phyloP scores from a whole-genome alignment of 208 protist genomes.

The Trypanosomatidae sp. region DNA sequence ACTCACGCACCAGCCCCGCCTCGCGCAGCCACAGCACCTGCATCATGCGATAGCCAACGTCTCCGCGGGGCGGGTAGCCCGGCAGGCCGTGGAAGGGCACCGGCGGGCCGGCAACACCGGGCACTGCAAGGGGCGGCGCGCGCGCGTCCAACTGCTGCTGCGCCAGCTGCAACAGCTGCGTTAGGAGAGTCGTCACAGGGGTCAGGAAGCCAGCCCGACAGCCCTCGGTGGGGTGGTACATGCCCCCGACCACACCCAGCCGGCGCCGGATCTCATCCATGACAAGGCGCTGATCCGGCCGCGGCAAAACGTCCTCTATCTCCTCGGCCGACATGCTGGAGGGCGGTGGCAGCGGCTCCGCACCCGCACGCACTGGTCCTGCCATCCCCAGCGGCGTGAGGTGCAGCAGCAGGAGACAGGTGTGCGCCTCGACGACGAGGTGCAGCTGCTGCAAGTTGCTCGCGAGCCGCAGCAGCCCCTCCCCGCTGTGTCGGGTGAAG shows the following conservation, averaged over 20 bases:
- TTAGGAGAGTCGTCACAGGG: slow-evolving; percentile 57
- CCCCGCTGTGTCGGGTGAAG: slow-evolving; percentile 59
- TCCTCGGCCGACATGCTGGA: slow-evolving; percentile 13
- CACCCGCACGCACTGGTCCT: slow-evolving; percentile 15
- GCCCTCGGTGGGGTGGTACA: slow-evolving; percentile 41
- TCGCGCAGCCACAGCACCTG: slow-evolving; percentile 75
- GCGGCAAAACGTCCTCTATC: slow-evolving; percentile 22
- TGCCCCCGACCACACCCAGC: slow-evolving; percentile 62
- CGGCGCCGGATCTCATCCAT: slow-evolving; percentile 57
- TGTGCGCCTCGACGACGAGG: slow-evolving; percentile 65
- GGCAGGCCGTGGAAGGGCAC: slow-evolving; percentile 55
- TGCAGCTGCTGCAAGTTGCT: slow-evolving; percentile 37
- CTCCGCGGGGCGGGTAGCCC: slow-evolving; percentile 25
- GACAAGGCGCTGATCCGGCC: slow-evolving; percentile 39
- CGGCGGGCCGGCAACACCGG: not conserved
- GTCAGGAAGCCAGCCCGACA: slow-evolving; percentile 68
- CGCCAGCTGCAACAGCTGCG: slow-evolving; percentile 54
- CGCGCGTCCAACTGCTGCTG: slow-evolving; percentile 35
- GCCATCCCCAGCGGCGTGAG: slow-evolving; percentile 39
- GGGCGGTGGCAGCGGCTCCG: slow-evolving; percentile 15
- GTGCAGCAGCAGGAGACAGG: slow-evolving; percentile 68
- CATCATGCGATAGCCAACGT: slow-evolving; percentile 59
- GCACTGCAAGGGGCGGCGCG: slow-evolving; percentile 14
- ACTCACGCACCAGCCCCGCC: slow-evolving; percentile 42
- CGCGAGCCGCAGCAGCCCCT: slow-evolving; percentile 50